Conservation (phyloP, 2,329 filamentous ascomycete species). For the Paraphoma chrysanthemicola region DNA sequence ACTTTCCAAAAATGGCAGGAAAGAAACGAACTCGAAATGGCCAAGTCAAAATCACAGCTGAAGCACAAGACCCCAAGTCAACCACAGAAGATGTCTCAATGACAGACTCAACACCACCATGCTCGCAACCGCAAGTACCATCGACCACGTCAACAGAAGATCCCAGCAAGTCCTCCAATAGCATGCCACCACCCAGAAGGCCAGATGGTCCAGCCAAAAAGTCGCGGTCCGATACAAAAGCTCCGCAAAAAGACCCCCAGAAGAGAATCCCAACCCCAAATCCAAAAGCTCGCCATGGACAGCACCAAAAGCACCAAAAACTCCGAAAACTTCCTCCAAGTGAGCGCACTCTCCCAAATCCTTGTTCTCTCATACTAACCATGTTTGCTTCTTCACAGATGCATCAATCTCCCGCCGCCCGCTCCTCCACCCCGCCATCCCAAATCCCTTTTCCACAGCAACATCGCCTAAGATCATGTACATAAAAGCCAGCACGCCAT, state of each 20-base stretch:
- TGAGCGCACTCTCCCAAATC: constrained; percentile 10
- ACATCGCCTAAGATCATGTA: constrained; percentile 66
- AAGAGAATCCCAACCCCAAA: constrained; percentile 1
- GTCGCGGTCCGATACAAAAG: background rate
- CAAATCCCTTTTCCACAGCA: constrained; percentile 60
- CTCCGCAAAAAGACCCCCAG: background rate
- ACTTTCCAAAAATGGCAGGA: constrained; percentile 20
- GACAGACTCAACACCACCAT: constrained; percentile 18
- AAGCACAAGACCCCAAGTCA: background rate
- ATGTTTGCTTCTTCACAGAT: constrained; percentile 41
- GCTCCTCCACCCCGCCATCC: constrained; percentile 62
- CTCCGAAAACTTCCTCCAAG: constrained; percentile 29
- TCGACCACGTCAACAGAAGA: constrained; percentile 7
- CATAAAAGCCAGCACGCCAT: constrained; percentile 69
- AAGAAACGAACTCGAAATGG: constrained; percentile 36
- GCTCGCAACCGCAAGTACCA: constrained; percentile 15
- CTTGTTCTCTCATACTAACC: background rate
- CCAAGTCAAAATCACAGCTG: constrained; percentile 21
- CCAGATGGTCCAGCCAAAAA: background rate
- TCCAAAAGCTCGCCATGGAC: constrained; percentile 2
- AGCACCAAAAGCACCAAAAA: constrained; percentile 13
- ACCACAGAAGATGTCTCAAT: constrained; percentile 1
- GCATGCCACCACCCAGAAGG: constrained; percentile 7
- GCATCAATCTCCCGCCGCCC: constrained; percentile 62
- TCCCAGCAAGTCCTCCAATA: constrained; percentile 2